Conservation (phyloP, 2,329 filamentous ascomycete genomes). For the Dothiorella sarmentorum region DNA sequence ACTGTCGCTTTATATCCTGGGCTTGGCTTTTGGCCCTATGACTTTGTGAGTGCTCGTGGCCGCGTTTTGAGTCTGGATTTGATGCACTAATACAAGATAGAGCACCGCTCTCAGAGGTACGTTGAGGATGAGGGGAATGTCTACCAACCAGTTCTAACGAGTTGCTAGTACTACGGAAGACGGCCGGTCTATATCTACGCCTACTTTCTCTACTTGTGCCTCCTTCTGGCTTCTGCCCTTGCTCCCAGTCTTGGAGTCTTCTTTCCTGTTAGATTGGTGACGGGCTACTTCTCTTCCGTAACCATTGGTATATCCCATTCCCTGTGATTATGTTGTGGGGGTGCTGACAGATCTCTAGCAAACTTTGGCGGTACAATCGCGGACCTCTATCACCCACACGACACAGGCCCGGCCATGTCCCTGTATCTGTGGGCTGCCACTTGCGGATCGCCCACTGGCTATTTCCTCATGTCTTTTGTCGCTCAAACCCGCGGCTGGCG, state of each 20-base stretch:
- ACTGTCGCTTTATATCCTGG: constrained; percentile 47
- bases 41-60: constrained; percentile 23
- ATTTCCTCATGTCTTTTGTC: constrained; percentile 46
- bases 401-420: constrained; percentile 42
- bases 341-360: constrained; percentile 9
- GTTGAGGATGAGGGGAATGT: too few species aligned
- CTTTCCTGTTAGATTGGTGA: constrained; percentile 42
- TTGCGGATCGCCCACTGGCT: constrained; percentile 45
- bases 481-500: constrained; percentile 44
- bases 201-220: constrained; percentile 42
- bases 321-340: too few species aligned
- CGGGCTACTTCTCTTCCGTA: constrained; percentile 44
- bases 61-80: constrained; percentile 27
- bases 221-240: constrained; percentile 44
- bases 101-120: constrained; percentile 34
- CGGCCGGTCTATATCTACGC: constrained; percentile 43
- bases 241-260: constrained; percentile 42
- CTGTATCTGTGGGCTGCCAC: constrained; percentile 48
- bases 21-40: constrained; percentile 42
- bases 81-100: not conserved
- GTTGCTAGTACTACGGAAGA: constrained; percentile 39
- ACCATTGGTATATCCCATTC: constrained; percentile 26
- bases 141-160: not conserved
- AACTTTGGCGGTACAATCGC: constrained; percentile 46
- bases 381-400: constrained; percentile 43